Evolutionary conservation across 805 yeast species (phyloP), one percentile per base, ranked within the genome.

Genomic region (Saccharomycopsis sp.): DNA sequence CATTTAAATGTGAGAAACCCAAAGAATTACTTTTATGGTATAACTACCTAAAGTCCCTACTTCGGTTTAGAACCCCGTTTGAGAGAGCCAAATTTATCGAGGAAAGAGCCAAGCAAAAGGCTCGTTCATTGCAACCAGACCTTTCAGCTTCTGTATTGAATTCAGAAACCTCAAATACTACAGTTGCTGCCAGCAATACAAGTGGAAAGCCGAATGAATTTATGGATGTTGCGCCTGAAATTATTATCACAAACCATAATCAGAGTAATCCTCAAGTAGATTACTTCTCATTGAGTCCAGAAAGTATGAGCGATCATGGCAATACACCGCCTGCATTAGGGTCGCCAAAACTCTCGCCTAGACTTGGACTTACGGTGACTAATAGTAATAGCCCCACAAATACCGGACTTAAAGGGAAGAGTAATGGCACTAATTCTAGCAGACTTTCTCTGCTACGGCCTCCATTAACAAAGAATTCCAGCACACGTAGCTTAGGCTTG

Each of bases 71-170:
- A 22, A 54, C 44, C 7, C 57, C 60, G 5, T 44, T 38, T 17
- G 62, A 59, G 14, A 29, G 62, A n/a, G 62, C 62, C 24, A 29
- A 23, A 20, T 55, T 53, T 24, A 59, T 59, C 35, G 57, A 56
- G 29, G 44, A 34, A 44, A 42, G 58, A 38, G 56, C 23, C 49
- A 29, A 29, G 38, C 38, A 29, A 29, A 29, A 29, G 38, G 38
- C 38, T 12, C 5, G 12, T 29, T 5, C 38, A 29, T 12, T 7
- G 38, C 38, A 29, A 29, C 38, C 38, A 7, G 38, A 29, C 5
- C 12, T 29, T 5, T 29, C 38, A 7, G 38, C 38, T 29, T 7
- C 38, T 12, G 12, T 12, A 7, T 29, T 12, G 12, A 29, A 29
- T 29, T 12, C 38, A 7, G 9, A 7, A 7, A 5, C 38, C 5